Base-by-base conservation (phyloP, 1,284 basidiomycete genomes). In the Pisolithus thermaeus region DNA sequence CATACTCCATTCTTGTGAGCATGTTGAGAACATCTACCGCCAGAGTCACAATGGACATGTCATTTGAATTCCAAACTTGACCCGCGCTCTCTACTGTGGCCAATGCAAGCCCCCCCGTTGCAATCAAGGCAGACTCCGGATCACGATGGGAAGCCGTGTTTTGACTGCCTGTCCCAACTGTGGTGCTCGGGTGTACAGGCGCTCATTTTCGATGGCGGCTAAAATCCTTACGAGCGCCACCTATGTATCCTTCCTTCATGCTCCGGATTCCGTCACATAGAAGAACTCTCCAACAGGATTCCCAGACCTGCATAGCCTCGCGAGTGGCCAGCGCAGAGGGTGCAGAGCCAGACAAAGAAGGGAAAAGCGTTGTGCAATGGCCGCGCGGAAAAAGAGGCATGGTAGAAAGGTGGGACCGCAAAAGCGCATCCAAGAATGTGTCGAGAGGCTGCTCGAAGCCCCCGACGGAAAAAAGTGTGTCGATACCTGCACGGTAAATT, bases 381-480 rank as follows among this genome's bases (percentile, higher is more conserved):
- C 36, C 56, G 64, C 25, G 66, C 56, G 4, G 54, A 12, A 25
- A 54, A 56, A 20, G n/a, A 67, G 41, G 45, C 47, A 51, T 3
- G 63, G 57, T 11, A 69, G 66, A 36, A 62, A 46, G 4, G 35
- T 46, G 7, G 57, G 39, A 4, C 23, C 41, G 58, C n/a, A 76
- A 4, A 53, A 32, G 3, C 32, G 52, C 60, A 55, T 59, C 60
- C 52, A 47, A 85, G 59, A 48, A 66, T 57, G 16, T 69, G 22
- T 63, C 56, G 74, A 71, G 55, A 78, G 61, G 36, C 60, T 59
- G 52, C 68, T 30, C 56, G 74, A 74, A 69, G 16, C 74, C 71
- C 22, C 89, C 87, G 12, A 78, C 61, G 59, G 77, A 82, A 65
- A 87, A 83, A 20, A 88, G 58, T 4, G 79, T 78, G 37, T 86